Evolutionary conservation across 805 yeast genomes (phyloP).

Genomic region (Candida ponderosae): DNA sequence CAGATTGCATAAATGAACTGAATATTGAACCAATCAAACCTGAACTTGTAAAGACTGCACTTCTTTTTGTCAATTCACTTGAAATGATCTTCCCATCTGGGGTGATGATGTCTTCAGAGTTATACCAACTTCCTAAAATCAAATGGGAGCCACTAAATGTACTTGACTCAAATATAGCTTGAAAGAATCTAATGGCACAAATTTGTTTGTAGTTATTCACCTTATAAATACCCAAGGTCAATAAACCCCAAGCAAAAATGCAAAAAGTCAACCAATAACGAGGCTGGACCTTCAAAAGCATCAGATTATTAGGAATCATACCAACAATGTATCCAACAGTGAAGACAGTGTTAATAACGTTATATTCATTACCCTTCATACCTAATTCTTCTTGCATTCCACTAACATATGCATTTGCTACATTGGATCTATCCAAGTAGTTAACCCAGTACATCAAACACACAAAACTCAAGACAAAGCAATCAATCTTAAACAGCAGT

Average conservation of each 20-base stretch:
- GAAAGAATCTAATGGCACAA: constrained; percentile 51
- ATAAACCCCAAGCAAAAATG: constrained; percentile 47
- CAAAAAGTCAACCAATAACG: constrained; percentile 48
- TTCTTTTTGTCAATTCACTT: constrained; percentile 38
- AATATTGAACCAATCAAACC: constrained; percentile 49
- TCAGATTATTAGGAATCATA: constrained; percentile 53
- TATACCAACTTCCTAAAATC: constrained; percentile 48
- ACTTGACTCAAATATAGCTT: constrained; percentile 52
- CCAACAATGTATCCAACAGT: constrained; percentile 56
- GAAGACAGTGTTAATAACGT: constrained; percentile 46
- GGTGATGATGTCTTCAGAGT: constrained; percentile 22
- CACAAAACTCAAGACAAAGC: constrained; percentile 17
- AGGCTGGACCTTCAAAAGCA: constrained; percentile 45
- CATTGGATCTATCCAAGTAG: constrained; percentile 50
- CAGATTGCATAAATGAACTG: constrained; percentile 51
- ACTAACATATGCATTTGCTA: constrained; percentile 54
- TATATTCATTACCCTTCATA: constrained; percentile 40
- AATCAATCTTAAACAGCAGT: constrained; percentile 17
- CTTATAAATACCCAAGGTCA: constrained; percentile 44
- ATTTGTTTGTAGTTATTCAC: constrained; percentile 40
- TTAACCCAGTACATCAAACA: constrained; percentile 28
- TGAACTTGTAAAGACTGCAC: constrained; percentile 47
- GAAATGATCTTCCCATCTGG: constrained; percentile 16
- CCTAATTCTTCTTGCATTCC: constrained; percentile 55
- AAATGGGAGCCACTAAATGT: constrained; percentile 50